Evolutionary conservation across 208 protist genomes (phyloP), one percentile per base, ranked within the genome.

Genomic region (Crithidia fasciculata): DNA sequence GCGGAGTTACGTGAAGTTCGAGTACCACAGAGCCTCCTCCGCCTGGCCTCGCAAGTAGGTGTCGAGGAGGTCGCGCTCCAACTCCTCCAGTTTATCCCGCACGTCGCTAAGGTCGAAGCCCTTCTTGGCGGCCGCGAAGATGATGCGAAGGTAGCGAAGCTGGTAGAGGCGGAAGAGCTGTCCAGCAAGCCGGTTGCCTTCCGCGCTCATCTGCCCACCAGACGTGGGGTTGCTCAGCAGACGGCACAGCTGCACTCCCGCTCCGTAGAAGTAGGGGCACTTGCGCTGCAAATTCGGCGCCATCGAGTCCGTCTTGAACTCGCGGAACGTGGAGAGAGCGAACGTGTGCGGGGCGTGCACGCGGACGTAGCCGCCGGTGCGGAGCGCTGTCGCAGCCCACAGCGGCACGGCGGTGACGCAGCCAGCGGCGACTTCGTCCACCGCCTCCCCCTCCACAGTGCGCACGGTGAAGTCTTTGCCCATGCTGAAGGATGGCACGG

Each of bases 151-250:
- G 67, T 89, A 94, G n/a, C 89, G 82, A 13, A 92, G 66, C 60
- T 92, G 89, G 69, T 87, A 94, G 12, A 94, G 74, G 19, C 85
- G 78, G 71, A 90, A 88, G 44, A 94, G 84, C 74, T 94, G 89
- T 10, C 76, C 81, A 10, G 85, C 85, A 10, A 94, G 84, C n/a
- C 85, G 82, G 75, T 86, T 87, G 15, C 87, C 87, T 61, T 92
- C 87, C 15, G 74, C 45, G 59, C 81, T 85, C 65, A 86, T 72
- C 45, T 61, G 60, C 15, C 78, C 79, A 37, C 58, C 65, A 10
- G 72, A 69, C 16, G 86, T 86, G 40, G 80, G 81, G 61, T 83
- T 85, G 49, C 80, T 73, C 45, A 94, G 58, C 57, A 92, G 84
- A 8, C 72, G 73, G 59, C 80, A 87, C 28, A 92, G 67, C 37